A percentile compares a stretch with the other conserved stretches of the same genome.
Conservation (phyloP, 1,284 basidiomycete genomes). For the Ustilago nuda region DNA sequence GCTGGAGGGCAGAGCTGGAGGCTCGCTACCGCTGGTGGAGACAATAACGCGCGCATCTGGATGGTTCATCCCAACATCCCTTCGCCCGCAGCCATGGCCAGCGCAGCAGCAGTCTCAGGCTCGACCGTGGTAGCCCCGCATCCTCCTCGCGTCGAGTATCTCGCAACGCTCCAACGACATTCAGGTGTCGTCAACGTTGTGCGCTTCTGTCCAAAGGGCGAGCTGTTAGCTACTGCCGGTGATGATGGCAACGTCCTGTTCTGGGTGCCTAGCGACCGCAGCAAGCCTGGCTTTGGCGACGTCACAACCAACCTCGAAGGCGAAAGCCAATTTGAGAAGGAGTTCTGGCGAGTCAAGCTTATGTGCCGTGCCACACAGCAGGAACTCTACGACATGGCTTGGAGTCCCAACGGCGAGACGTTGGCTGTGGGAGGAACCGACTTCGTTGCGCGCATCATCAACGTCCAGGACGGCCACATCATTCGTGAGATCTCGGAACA, state of each 20-base stretch:
- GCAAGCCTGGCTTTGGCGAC: constrained; percentile 72
- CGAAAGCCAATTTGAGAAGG: constrained; percentile 88
- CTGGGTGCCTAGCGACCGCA: constrained; percentile 85
- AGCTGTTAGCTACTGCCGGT: constrained; percentile 71
- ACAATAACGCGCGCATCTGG: constrained; percentile 85
- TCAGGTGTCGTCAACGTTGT: constrained; percentile 96
- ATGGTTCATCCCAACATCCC: constrained; percentile 68
- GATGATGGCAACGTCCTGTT: constrained; percentile 94
- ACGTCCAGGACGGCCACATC: constrained; percentile 75
- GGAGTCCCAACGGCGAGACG: constrained; percentile 94
- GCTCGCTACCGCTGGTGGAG: constrained; percentile 93
- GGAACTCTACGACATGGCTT: constrained; percentile 96
- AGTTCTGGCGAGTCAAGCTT: constrained; percentile 91
- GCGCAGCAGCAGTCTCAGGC: constrained; percentile 75
- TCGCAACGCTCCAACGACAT: constrained; percentile 91
- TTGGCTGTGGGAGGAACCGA: constrained; percentile 95
- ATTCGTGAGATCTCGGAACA: constrained; percentile 67
- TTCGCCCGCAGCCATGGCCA: constrained; percentile 69
- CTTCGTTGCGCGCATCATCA: constrained; percentile 89
- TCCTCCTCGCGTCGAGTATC: constrained; percentile 89
- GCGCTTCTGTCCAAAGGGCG: constrained; percentile 81
- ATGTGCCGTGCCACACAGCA: constrained; percentile 76
- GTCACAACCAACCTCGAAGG: constrained; percentile 75
- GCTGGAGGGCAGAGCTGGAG: constrained; percentile 77
- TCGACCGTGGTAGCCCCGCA: constrained; percentile 72